Percentiles rank a stretch among this genome's conserved stretches.
Conservation (phyloP, 1,284 basidiomycete species). For the Pseudozyma sp. region DNA sequence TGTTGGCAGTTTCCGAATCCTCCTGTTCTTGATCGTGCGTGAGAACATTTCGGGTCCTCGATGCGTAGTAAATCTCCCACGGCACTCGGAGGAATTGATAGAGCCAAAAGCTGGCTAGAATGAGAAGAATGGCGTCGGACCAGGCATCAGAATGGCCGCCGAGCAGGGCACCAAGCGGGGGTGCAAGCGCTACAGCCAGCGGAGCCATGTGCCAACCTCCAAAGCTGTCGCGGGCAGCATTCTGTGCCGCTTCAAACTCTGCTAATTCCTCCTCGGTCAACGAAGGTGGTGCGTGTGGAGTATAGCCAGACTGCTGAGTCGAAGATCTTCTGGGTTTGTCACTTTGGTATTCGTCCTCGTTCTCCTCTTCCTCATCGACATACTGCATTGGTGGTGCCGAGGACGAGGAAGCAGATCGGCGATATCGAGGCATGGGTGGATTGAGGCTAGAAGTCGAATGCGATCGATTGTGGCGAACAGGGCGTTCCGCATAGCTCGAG, state of each 20-base stretch:
- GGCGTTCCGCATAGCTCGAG: conserved; percentile 21
- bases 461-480: conserved; percentile 30
- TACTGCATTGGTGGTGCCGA: conserved; percentile 43
- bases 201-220: conserved; percentile 63
- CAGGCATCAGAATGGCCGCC: conserved; percentile 69
- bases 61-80: conserved; percentile 50
- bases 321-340: conserved; percentile 3
- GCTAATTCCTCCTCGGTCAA: conserved; percentile 56
- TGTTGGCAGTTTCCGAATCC: conserved; percentile 14
- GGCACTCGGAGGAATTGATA: conserved; percentile 60
- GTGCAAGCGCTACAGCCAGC: conserved; percentile 57
- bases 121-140: conserved; percentile 69
- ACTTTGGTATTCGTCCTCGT: conserved; percentile 14
- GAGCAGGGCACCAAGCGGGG: conserved; percentile 56
- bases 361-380: conserved; percentile 22
- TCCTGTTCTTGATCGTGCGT: conserved; percentile 44
- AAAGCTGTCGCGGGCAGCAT: conserved; percentile 33
- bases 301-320: conserved; percentile 13
- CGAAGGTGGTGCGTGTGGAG: conserved; percentile 24
- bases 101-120: conserved; percentile 69
- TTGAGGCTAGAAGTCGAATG: conserved; percentile 40
- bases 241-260: conserved; percentile 79
- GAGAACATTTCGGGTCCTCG: conserved; percentile 57
- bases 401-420: conserved; percentile 21
- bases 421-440: conserved; percentile 15